Conservation (phyloP, 768 basidiomycete species). For the Russula earlei region DNA sequence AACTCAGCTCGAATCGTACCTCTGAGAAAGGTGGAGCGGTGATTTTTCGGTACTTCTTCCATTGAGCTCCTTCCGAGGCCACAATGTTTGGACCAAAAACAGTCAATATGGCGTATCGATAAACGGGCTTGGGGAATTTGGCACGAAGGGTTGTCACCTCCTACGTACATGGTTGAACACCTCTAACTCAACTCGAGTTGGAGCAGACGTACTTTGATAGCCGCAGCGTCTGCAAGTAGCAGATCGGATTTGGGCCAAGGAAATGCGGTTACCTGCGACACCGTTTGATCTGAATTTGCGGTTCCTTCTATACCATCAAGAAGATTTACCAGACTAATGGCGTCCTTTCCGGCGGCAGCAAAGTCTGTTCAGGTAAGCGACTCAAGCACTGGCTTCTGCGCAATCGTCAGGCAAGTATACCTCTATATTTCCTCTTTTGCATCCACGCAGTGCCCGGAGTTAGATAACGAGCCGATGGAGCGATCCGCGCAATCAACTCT, state of each 20-base stretch:
- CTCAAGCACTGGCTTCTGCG: too few relatives aligned
- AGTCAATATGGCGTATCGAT: slow-evolving; percentile 35
- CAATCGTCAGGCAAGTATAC: not conserved
- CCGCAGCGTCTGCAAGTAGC: slow-evolving; percentile 5
- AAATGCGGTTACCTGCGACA: not conserved
- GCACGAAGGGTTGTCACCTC: slow-evolving; percentile 40
- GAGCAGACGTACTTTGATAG: slow-evolving; percentile 10
- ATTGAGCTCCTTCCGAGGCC: slow-evolving; percentile 52
- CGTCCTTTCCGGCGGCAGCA: slow-evolving; percentile 8
- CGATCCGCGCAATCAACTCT: not conserved
- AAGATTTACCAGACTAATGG: not conserved
- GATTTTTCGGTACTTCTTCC: slow-evolving; percentile 57
- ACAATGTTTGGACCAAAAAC: slow-evolving; percentile 57
- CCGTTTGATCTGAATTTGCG: not conserved
- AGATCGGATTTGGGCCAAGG: not conserved
- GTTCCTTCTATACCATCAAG: not conserved
- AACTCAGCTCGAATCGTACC: slow-evolving; percentile 25
- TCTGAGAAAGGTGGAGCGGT: slow-evolving; percentile 58
- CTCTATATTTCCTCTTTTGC: not conserved
- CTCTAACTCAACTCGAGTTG: too few relatives aligned
- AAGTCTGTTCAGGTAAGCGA: slow-evolving; percentile 1
- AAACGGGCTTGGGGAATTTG: slow-evolving; percentile 48
- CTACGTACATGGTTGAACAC: slow-evolving; percentile 24
- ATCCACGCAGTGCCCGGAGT: not conserved
- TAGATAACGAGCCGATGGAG: not conserved